Evolutionary conservation across 106 monocot species (phyloP), one percentile per base, ranked within the genome.

Genomic region (Triglochin maritima): DNA sequence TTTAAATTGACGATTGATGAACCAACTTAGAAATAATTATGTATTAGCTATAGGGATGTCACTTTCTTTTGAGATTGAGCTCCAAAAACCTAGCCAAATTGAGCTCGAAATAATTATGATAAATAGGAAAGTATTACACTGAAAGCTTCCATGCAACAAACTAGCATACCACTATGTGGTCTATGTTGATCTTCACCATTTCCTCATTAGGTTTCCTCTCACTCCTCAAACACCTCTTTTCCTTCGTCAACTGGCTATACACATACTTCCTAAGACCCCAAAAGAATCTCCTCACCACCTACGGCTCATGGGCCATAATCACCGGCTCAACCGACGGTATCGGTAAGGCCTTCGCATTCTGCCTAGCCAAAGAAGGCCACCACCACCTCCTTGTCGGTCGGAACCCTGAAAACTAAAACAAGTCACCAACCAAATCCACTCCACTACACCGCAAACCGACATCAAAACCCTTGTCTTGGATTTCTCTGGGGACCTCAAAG

Each of bases 271-370:
- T 90, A 69, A 73, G 86, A 57, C 72, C 83, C 4, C 6, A 47
- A 3, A 64, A 48, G 64, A 64, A 64, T 29, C 29, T 29, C 47
- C 64, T 64, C 13, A 9, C 50, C 13, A 58, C 63, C 45, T 93
- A 93, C 83, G 88, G 93, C 70, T 72, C 79, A 2, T 93, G 85
- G 85, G 85, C 85, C 48, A 77, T 93, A 55, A 73, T 93, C 81
- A 93, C 93, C 49, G 93, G 88, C 50, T 68, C 81, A 45, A 86
- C 85, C 17, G 93, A 93, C 75, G 93, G 93, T 44, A 93, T 93
- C 65, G 88, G 88, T 63, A 77, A 61, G 44, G 69, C 79, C 64
- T 64, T 88, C 81, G 79, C 85, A 59, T 78, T 85, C 81, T 81
- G 73, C 69, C 74, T 93, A 51, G 88, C 86, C 7, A 59, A 64